Evolutionary conservation across 805 yeast genomes (phyloP).

Genomic region (Zygosaccharomyces siamensis): DNA sequence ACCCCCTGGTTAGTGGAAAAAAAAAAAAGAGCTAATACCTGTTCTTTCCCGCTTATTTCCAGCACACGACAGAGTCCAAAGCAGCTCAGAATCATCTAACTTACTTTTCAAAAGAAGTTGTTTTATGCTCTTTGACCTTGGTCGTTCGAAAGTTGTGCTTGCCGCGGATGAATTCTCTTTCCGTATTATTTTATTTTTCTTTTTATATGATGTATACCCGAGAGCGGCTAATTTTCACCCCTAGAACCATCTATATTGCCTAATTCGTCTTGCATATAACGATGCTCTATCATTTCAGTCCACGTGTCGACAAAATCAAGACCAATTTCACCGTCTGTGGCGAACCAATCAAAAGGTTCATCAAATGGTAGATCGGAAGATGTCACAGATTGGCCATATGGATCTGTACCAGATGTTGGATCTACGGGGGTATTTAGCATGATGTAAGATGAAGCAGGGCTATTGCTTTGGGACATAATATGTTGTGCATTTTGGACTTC

Average conservation of each 20-base stretch:
- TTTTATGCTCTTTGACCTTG: neutral
- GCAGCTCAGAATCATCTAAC: too few relatives aligned
- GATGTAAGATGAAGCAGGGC: neutral
- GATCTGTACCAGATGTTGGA: neutral
- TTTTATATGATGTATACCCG: too few relatives aligned
- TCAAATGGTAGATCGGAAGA: slow-evolving; percentile 1
- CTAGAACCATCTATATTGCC: neutral
- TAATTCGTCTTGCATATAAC: slow-evolving; percentile 32
- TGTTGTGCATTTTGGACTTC: neutral
- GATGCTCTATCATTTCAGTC: slow-evolving; percentile 75
- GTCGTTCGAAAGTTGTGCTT: neutral
- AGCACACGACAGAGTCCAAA: too few relatives aligned
- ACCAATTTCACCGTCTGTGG: slow-evolving; percentile 47
- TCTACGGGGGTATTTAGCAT: neutral
- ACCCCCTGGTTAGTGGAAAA: too few relatives aligned
- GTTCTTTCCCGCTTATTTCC: too few relatives aligned
- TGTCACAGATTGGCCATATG: neutral
- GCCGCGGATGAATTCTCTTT: neutral
- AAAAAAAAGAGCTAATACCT: too few relatives aligned
- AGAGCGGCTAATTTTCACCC: neutral
- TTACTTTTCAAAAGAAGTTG: too few relatives aligned
- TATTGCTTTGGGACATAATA: neutral
- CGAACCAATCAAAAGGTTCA: slow-evolving; percentile 44
- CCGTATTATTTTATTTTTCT: too few relatives aligned
- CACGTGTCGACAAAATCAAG: slow-evolving; percentile 67